phyloP scores from a whole-genome alignment of 2,329 filamentous ascomycete species.

The Byssothecium circinans region DNA sequence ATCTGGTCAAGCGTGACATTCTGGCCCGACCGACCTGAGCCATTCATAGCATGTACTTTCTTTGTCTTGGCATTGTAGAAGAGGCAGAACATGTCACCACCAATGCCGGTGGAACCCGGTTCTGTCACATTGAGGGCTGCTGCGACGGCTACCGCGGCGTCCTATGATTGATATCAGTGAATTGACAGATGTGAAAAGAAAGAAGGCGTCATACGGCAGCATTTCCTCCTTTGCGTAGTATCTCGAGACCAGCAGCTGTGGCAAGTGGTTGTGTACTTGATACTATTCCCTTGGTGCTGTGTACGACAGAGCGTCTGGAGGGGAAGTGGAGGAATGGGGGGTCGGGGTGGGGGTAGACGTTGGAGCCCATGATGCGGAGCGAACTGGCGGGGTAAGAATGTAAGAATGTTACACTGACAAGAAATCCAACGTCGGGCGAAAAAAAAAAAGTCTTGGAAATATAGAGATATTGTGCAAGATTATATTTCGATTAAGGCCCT shows the following conservation, averaged over 20 bases:
- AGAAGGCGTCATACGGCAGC: conserved; percentile 66
- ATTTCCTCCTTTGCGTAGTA: conserved; percentile 88
- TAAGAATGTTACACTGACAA: background rate
- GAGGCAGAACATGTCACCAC: conserved; percentile 95
- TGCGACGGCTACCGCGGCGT: conserved; percentile 94
- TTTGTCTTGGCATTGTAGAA: conserved; percentile 84
- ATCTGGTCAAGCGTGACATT: conserved; percentile 71
- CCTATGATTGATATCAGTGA: conserved; percentile 53
- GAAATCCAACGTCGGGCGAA: too few relatives aligned
- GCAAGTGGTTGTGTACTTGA: conserved; percentile 88
- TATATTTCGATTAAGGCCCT: background rate
- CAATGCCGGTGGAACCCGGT: conserved; percentile 89
- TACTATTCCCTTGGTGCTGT: conserved; percentile 90
- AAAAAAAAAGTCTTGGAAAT: background rate
- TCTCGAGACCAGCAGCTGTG: conserved; percentile 79
- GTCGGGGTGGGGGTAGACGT: conserved; percentile 54
- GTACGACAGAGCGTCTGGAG: conserved; percentile 86
- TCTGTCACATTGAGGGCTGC: conserved; percentile 93
- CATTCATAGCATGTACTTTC: conserved; percentile 84
- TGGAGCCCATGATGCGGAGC: conserved; percentile 19
- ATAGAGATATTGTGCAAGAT: background rate
- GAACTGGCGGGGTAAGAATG: conserved; percentile 1
- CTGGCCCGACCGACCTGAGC: conserved; percentile 79
- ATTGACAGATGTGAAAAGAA: background rate
- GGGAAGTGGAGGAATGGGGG: conserved; percentile 66